Evolutionary conservation across 2,329 filamentous ascomycete species (phyloP), one percentile per base, ranked within the genome.

Genomic region (Penicillium janthinellum): DNA sequence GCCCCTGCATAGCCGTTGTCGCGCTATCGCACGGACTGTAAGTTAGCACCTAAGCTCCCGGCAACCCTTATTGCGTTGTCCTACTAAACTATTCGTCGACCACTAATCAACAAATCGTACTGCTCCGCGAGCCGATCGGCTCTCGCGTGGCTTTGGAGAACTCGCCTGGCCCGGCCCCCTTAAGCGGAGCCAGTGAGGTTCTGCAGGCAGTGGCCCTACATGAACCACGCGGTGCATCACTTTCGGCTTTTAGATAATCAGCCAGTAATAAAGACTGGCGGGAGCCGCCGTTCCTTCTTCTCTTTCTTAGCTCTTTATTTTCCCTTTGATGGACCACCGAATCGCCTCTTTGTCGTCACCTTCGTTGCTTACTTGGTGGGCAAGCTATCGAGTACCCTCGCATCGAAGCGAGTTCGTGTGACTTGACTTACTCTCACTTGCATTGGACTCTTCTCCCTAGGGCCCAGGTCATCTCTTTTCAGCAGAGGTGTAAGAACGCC

Each of bases 401-500:
- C 10, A 15, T 48, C 25, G 25, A 34, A 12, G 48, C 34, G 48
- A 22, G 17, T 37, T 37, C 8, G 34, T 22, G 34, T 17, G 35
- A 51, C 34, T 37, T 34, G 31, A 22, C 48, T 38, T 14, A 34
- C 14, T 51, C 15, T 25, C 15, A 22, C 48, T 51, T 12, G 10
- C 22, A 37, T 14, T 51, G 12, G 4, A 34, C 34, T 5, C 48
- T 12, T 51, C 11, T 17, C 12, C 47, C 15, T n/a, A 22, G 15
- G 17, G 11, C 7, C 2, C 34, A 38, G 6, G 34, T 50, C 34
- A 17, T n/a, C 38, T 34, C 25, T 44, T 31, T 35, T 17, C 48
- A 44, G 3, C 25, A 25, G 15, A 47, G n/a, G 45, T 48, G 28
- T 48, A 20, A 31, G 5, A 69, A 73, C 12, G 79, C 67, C 15